Conservation (phyloP, 257 asterid genomes). For the Solanum chilense region DNA sequence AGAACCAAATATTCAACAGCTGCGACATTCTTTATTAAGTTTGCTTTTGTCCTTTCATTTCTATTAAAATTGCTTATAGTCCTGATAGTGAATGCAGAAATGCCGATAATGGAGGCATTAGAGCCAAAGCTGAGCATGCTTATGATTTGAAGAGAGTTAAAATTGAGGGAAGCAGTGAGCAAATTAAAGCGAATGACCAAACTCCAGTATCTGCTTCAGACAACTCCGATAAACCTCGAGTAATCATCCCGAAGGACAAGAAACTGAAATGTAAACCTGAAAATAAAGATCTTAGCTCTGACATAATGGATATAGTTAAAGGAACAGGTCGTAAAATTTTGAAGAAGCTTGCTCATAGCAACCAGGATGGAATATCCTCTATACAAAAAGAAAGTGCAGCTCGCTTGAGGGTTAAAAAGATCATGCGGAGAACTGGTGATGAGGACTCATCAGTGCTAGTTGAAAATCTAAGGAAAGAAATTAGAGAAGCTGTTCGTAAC, state of each 20-base stretch:
- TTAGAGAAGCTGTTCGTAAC: constrained; percentile 76
- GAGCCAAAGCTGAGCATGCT: constrained; percentile 28
- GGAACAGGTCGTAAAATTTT: constrained; percentile 41
- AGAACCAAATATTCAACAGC: background rate
- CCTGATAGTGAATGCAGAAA: constrained; percentile 25
- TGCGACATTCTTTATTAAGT: background rate
- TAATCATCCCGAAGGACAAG: constrained; percentile 8
- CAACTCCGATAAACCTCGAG: constrained; percentile 7
- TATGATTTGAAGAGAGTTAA: constrained; percentile 44
- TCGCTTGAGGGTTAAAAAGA: constrained; percentile 86
- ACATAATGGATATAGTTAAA: constrained; percentile 67
- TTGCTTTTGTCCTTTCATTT: background rate
- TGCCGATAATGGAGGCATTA: constrained; percentile 32
- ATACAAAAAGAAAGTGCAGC: constrained; percentile 46
- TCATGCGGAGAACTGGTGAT: constrained; percentile 68
- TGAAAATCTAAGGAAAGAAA: constrained; percentile 72
- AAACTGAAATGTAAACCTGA: constrained; percentile 15
- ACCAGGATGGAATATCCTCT: constrained; percentile 16
- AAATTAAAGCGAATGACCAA: constrained; percentile 17
- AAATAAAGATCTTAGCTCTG: constrained; percentile 21
- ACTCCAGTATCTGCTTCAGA: constrained; percentile 22
- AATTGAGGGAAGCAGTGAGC: constrained; percentile 28
- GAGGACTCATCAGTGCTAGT: constrained; percentile 57
- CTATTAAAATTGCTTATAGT: background rate
- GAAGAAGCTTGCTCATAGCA: constrained; percentile 23